These are phyloP conservation scores for Wallacemonas sp. DNA, from an alignment of 208 protist species.

Conservation along the genomic window DNA sequence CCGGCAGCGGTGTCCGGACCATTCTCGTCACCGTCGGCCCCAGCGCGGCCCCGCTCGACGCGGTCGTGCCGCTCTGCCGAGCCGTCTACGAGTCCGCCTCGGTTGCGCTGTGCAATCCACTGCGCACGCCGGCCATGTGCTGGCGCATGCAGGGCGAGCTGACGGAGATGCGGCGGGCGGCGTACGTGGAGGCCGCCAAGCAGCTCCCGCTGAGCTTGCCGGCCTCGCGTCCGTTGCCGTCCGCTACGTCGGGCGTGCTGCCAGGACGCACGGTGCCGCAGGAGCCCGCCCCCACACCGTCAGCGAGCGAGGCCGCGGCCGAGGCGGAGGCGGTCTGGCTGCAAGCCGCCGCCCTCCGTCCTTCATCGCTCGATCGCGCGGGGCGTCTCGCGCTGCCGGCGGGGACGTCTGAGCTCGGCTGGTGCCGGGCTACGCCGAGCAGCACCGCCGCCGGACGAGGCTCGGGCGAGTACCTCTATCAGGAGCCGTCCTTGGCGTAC, in stretches of 20 bases:
- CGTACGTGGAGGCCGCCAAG: constrained; percentile 10
- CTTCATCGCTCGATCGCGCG: constrained; percentile 6
- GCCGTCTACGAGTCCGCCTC: constrained; percentile 76
- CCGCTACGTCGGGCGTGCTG: no score
- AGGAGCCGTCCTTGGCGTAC: constrained; percentile 56
- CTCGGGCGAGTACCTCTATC: neutral
- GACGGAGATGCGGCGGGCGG: neutral
- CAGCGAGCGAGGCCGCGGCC: constrained; percentile 2
- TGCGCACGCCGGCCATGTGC: constrained; percentile 46
- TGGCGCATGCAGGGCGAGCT: constrained; percentile 47
- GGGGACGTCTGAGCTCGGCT: constrained; percentile 38
- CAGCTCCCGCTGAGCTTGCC: constrained; percentile 10
- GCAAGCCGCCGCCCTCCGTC: constrained; percentile 3
- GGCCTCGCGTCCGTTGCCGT: neutral
- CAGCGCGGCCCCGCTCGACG: constrained; percentile 60
- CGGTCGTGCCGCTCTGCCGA: constrained; percentile 82
- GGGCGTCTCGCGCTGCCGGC: constrained; percentile 10
- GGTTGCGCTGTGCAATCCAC: constrained; percentile 76
- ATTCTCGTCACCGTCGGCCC: constrained; percentile 72
- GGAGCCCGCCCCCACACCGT: neutral
- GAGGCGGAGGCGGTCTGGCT: constrained; percentile 15
- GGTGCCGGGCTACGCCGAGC: constrained; percentile 33
- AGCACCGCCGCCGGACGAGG: constrained; percentile 16
- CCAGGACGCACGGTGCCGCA: neutral
- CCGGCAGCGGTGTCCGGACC: constrained; percentile 66